A percentile compares a stretch with the other conserved stretches of the same genome.
Evolutionary conservation across 108 stramenopile species (phyloP).

Genomic region (Cyclotella sp.): DNA sequence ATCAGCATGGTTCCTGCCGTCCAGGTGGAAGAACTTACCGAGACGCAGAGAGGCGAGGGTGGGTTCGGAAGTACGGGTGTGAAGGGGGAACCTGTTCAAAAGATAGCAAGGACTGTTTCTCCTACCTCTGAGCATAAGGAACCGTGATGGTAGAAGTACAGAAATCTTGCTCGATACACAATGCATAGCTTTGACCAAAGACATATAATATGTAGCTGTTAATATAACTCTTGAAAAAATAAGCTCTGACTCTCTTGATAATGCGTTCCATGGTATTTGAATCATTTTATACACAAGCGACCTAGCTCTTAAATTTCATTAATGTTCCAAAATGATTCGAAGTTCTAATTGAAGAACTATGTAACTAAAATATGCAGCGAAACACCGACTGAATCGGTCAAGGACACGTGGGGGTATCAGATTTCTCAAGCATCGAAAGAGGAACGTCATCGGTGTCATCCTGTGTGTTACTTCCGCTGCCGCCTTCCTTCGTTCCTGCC

Average conservation of each 20-base stretch:
- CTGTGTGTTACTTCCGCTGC: not conserved
- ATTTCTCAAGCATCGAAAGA: not conserved
- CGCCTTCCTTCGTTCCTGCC: not conserved
- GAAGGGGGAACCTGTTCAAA: constrained; percentile 12
- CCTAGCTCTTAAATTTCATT: no score
- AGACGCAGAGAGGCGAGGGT: constrained; percentile 84
- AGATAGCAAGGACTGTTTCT: constrained; percentile 36
- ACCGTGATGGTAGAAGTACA: not conserved
- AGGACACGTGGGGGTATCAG: not conserved
- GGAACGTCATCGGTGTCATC: not conserved
- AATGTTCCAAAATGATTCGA: no score
- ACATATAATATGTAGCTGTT: no score
- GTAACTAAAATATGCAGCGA: no score
- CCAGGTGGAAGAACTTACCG: constrained; percentile 86
- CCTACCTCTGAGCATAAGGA: constrained; percentile 10
- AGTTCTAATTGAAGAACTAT: no score
- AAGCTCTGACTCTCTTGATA: no score
- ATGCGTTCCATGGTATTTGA: no score
- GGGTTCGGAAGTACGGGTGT: constrained; percentile 95
- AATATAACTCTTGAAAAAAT: no score
- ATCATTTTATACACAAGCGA: no score
- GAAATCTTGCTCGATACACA: not conserved
- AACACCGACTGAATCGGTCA: not conserved
- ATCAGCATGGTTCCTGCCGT: constrained; percentile 85
- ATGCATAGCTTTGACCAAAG: no score